Conservation (phyloP, 2,329 filamentous ascomycete genomes). For the Beauveria pseudobassiana region DNA sequence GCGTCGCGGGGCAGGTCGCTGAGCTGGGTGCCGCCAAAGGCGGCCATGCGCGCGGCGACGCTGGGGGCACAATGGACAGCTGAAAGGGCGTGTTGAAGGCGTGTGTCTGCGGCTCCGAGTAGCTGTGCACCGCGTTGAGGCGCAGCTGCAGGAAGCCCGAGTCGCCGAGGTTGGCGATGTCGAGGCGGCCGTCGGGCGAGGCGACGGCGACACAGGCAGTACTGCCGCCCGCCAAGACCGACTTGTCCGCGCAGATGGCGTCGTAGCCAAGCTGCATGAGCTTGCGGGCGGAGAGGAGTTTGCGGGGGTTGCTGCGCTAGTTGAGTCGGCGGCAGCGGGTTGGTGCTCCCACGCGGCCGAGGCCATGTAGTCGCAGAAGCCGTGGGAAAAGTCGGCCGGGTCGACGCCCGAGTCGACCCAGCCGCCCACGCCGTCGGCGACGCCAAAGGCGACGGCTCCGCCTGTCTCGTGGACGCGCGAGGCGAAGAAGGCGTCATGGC, state of each 20-base stretch:
- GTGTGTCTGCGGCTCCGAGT: constrained; percentile 83
- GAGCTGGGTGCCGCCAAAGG: constrained; percentile 76
- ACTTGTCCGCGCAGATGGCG: constrained; percentile 64
- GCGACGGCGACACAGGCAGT: constrained; percentile 86
- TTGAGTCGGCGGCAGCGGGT: not conserved
- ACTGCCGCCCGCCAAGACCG: constrained; percentile 75
- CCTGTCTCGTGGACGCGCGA: constrained; percentile 65
- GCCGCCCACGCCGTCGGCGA: constrained; percentile 91
- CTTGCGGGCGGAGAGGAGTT: constrained; percentile 50
- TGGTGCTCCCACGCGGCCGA: constrained; percentile 57
- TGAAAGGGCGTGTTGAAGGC: constrained; percentile 98
- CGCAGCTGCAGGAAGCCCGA: constrained; percentile 87
- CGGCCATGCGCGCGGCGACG: constrained; percentile 69
- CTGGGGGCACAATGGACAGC: constrained; percentile 76
- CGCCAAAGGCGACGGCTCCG: constrained; percentile 70
- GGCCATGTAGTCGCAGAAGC: constrained; percentile 89
- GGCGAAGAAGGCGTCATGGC: constrained; percentile 95
- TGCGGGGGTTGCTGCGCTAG: constrained; percentile 6
- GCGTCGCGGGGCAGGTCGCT: constrained; percentile 81
- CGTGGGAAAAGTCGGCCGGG: constrained; percentile 90
- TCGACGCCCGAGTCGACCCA: constrained; percentile 92
- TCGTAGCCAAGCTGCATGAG: constrained; percentile 83
- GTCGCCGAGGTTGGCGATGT: constrained; percentile 91
- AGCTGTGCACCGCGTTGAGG: constrained; percentile 75
- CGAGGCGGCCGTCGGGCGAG: constrained; percentile 63